phyloP scores from a whole-genome alignment of 2,329 filamentous ascomycete species.

The Berkeleyomyces basicola region DNA sequence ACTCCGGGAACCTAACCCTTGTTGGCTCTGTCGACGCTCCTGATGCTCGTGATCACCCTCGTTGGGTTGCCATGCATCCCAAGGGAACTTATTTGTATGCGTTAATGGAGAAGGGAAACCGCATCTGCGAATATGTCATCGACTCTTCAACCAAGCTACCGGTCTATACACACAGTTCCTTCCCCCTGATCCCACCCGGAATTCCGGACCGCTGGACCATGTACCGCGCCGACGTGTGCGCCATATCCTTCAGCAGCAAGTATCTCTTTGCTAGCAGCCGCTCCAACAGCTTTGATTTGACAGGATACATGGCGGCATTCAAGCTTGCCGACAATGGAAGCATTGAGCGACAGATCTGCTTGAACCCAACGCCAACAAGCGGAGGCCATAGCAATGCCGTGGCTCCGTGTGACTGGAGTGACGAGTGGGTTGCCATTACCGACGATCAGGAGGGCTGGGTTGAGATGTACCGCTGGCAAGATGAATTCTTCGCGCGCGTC shows the following conservation, averaged over 20 bases:
- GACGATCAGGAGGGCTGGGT: constrained; percentile 79
- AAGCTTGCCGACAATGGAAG: constrained; percentile 49
- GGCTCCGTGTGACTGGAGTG: constrained; percentile 65
- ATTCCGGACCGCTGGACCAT: constrained; percentile 37
- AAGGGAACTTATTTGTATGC: constrained; percentile 66
- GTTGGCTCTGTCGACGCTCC: constrained; percentile 61
- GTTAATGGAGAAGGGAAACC: constrained; percentile 80
- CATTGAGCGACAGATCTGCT: constrained; percentile 61
- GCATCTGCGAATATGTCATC: constrained; percentile 65
- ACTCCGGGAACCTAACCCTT: constrained; percentile 46
- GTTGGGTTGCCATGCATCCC: constrained; percentile 76
- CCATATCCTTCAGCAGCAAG: constrained; percentile 47
- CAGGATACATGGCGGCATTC: constrained; percentile 73
- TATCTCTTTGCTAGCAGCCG: constrained; percentile 79
- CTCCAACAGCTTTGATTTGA: constrained; percentile 56
- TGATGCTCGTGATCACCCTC: constrained; percentile 55
- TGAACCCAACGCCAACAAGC: constrained; percentile 73
- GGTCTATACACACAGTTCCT: constrained; percentile 60
- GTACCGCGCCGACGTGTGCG: constrained; percentile 77
- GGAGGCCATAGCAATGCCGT: constrained; percentile 82
- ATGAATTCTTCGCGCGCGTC: constrained; percentile 64
- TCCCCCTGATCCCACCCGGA: constrained; percentile 65
- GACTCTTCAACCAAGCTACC: constrained; percentile 57
- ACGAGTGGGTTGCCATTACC: constrained; percentile 80
- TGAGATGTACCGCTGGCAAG: constrained; percentile 75